Percentiles rank a stretch among this genome's conserved stretches.
Evolutionary conservation across 2,329 filamentous ascomycete species (phyloP).

Genomic region (Aspergillus caelatus): DNA sequence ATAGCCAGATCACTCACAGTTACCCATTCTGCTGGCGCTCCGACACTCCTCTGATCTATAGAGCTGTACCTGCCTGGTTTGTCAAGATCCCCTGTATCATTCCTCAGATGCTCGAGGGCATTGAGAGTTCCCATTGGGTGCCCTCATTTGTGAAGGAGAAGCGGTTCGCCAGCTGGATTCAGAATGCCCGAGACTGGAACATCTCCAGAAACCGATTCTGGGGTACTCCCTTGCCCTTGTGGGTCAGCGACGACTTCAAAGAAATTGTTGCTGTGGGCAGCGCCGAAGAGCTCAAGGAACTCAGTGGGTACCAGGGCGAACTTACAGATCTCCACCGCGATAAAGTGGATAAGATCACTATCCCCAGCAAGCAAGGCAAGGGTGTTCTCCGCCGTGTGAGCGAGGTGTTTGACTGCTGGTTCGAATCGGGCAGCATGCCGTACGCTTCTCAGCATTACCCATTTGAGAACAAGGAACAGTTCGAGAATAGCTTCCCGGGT

Average conservation of each 20-base stretch:
- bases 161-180: slow-evolving; percentile 89
- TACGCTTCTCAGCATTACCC: slow-evolving; percentile 91
- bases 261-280: slow-evolving; percentile 87
- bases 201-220: slow-evolving; percentile 92
- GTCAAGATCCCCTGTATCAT: slow-evolving; percentile 83
- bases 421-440: slow-evolving; percentile 94
- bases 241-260: slow-evolving; percentile 86
- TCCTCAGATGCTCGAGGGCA: slow-evolving; percentile 86
- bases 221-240: slow-evolving; percentile 90
- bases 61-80: slow-evolving; percentile 92
- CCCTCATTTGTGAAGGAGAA: slow-evolving; percentile 88
- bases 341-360: slow-evolving; percentile 91
- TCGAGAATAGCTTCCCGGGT: slow-evolving; percentile 80
- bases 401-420: slow-evolving; percentile 97
- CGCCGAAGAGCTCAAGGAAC: slow-evolving; percentile 76
- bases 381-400: slow-evolving; percentile 78
- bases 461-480: slow-evolving; percentile 82
- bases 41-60: slow-evolving; percentile 92
- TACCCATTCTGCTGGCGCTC: slow-evolving; percentile 94
- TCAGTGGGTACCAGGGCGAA: slow-evolving; percentile 84
- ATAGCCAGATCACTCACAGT: slow-evolving; percentile 86
- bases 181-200: slow-evolving; percentile 92
- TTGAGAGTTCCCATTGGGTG: slow-evolving; percentile 89
- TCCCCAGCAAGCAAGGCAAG: slow-evolving; percentile 86
- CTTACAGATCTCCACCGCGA: slow-evolving; percentile 87